phyloP scores from a whole-genome alignment of 129 eudicot genomes.

The Flaveria bidentis region DNA sequence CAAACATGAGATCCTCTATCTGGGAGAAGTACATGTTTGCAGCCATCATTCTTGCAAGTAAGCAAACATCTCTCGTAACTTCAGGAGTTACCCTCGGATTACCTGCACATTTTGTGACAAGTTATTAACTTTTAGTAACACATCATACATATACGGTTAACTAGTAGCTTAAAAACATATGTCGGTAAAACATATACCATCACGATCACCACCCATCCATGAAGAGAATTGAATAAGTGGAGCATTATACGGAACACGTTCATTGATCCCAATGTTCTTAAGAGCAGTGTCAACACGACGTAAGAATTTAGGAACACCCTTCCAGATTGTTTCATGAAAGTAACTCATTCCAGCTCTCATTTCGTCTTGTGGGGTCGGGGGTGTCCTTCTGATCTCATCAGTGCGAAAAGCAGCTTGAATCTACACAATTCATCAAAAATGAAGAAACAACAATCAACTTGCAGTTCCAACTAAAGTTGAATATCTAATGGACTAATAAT shows the following conservation, averaged over 20 bases:
- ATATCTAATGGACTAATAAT: not conserved
- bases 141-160: not conserved
- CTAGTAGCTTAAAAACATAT: not conserved
- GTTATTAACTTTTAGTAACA: constrained; percentile 7
- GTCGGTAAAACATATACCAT: constrained; percentile 49
- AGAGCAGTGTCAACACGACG: constrained; percentile 99
- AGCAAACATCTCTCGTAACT: constrained; percentile 95
- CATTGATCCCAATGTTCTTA: constrained; percentile 93
- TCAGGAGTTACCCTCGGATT: constrained; percentile 98
- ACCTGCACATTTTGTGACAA: constrained; percentile 43
- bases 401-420: constrained; percentile 99
- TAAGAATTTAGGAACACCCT: constrained; percentile 93
- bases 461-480: constrained; percentile 5
- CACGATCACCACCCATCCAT: constrained; percentile 99
- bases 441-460: not conserved
- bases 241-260: constrained; percentile 97
- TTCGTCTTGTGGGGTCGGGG: constrained; percentile 96
- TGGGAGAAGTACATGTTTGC: constrained; percentile 93
- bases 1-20: constrained; percentile 98
- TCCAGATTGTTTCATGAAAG: constrained; percentile 98
- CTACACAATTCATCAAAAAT: constrained; percentile 34
- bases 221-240: constrained; percentile 98
- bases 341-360: constrained; percentile 99
- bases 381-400: constrained; percentile 89
- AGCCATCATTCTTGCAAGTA: constrained; percentile 99